Evolutionary conservation across 495 filamentous ascomycete species (phyloP).

Genomic region (Bacidia rubella): DNA sequence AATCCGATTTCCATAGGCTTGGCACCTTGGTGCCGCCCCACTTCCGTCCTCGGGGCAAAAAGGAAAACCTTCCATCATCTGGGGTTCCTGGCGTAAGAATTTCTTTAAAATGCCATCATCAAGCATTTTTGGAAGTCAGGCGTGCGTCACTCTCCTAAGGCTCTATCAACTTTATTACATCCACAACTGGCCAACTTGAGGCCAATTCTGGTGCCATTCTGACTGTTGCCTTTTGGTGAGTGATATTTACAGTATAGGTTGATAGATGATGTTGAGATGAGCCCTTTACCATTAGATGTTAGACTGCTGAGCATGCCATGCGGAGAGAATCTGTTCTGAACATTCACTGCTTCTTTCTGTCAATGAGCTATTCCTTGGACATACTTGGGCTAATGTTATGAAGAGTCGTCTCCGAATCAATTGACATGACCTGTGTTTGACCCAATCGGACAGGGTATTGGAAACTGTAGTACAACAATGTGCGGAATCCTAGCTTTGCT

Average conservation of each 20-base stretch:
- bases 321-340: slow-evolving; percentile 16
- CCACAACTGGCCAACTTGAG: not conserved
- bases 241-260: no score
- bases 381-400: no score
- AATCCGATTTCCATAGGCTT: no score
- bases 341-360: not conserved
- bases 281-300: slow-evolving; percentile 24
- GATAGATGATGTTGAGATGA: not conserved
- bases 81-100: not conserved
- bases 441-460: no score
- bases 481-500: slow-evolving; percentile 80
- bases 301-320: slow-evolving; percentile 28
- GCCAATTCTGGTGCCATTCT: no score
- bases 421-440: no score
- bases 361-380: no score
- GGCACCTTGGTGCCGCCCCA: no score
- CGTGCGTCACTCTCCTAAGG: not conserved
- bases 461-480: slow-evolving; percentile 33
- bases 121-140: not conserved
- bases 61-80: not conserved
- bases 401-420: no score
- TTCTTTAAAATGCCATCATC: not conserved
- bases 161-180: not conserved
- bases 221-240: no score
- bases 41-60: no score